Conservation (phyloP, 2,329 filamentous ascomycete species). For the Hypoxylon rubiginosum region DNA sequence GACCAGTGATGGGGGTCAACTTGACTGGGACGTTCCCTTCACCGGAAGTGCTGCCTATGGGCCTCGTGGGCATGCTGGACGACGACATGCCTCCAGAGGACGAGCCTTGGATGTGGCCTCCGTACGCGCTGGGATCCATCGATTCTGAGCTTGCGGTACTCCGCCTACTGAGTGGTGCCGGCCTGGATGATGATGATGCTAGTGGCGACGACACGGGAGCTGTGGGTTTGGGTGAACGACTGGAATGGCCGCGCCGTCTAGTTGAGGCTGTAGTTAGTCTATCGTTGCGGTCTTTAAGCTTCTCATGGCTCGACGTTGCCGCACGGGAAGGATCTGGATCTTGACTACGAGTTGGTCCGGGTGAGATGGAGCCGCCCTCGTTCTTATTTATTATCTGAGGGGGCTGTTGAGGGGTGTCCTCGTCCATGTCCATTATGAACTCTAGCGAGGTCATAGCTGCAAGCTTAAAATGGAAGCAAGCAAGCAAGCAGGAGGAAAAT, state of each 20-base stretch:
- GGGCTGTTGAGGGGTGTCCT: slow-evolving; percentile 52
- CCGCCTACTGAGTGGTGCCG: slow-evolving; percentile 52
- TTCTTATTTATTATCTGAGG: slow-evolving; percentile 61
- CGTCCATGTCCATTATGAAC: slow-evolving; percentile 70
- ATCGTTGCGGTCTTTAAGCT: slow-evolving; percentile 53
- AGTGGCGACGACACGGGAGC: slow-evolving; percentile 45
- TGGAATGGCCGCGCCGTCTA: slow-evolving; percentile 54
- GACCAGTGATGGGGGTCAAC: slow-evolving; percentile 68
- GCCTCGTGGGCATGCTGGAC: slow-evolving; percentile 56
- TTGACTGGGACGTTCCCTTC: slow-evolving; percentile 60
- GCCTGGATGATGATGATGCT: slow-evolving; percentile 50
- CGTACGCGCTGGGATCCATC: slow-evolving; percentile 59
- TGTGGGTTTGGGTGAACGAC: slow-evolving; percentile 51
- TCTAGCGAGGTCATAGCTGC: slow-evolving; percentile 67
- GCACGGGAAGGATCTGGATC: slow-evolving; percentile 51
- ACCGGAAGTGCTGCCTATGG: slow-evolving; percentile 53
- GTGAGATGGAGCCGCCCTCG: slow-evolving; percentile 57
- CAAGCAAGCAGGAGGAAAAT: slow-evolving; percentile 51
- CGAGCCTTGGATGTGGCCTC: slow-evolving; percentile 54
- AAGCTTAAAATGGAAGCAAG: slow-evolving; percentile 59
- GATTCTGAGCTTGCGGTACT: slow-evolving; percentile 64
- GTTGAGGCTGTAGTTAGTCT: slow-evolving; percentile 53
- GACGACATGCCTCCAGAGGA: slow-evolving; percentile 52
- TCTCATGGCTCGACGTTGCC: slow-evolving; percentile 58
- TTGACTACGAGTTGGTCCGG: slow-evolving; percentile 54